Evolutionary conservation across 495 filamentous ascomycete species (phyloP), one percentile per base, ranked within the genome.

Genomic region (Penicillium silybi): DNA sequence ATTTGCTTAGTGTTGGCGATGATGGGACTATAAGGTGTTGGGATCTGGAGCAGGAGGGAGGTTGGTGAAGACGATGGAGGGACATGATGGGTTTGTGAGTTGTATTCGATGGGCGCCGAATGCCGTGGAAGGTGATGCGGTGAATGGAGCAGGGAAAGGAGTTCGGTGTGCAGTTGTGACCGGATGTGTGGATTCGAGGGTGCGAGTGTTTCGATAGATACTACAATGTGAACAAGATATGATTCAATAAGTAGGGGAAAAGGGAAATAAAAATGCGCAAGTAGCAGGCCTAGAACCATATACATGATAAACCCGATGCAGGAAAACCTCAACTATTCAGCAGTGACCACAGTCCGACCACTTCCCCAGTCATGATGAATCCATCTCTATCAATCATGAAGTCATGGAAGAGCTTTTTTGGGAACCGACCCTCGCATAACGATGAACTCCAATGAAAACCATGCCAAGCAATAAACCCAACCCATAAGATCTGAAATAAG

Each of bases 1-100:
- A 91, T 59, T 75, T 97, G 3, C 66, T 97, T 8, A 88, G 83
- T 35, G 86, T 85, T 4, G 73, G 83, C 11, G 92, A 97, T 61
- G 92, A 97, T 65, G 90, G 91, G 65, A 90, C 89, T 11, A 77
- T 97, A 15, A 75, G 92, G 38, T 96, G 90, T 71, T 97, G 92
- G 92, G 92, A 96, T 71, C 71, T 97, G n/a, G 75, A 78, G 15
- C 90, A 96, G 57, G 89, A 95, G 87, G 86, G 2, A 85, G 85
- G 51, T 88, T 89, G 57, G 90, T 95, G 47, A 91, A 90, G 73
- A 85, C 80, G 3, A 69, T 75, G 26, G 88, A 92, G 57, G 85
- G 82, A 0, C 91, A 95, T 65, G 83, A 74, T 2, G 88, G 89
- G 60, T 96, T 97, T 60, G 82, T 96, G 18, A 87, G 79, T 52